Conservation (phyloP, 2,329 filamentous ascomycete species). For the Fusarium protoensiforme region DNA sequence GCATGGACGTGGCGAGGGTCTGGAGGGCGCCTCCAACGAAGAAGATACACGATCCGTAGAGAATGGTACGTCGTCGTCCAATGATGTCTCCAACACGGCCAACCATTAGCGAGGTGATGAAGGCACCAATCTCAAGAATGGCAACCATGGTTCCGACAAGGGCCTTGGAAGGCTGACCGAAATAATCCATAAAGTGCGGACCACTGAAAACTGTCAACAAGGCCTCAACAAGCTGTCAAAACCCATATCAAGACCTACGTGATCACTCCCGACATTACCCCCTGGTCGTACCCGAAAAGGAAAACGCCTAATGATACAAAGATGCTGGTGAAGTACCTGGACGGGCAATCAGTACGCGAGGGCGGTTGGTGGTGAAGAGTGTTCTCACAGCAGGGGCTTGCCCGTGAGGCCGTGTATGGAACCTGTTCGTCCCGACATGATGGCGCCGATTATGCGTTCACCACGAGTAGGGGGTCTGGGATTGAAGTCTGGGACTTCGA, state of each 20-base stretch:
- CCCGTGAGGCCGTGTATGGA: slow-evolving; percentile 93
- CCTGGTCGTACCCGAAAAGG: slow-evolving; percentile 89
- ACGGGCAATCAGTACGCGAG: slow-evolving; percentile 28
- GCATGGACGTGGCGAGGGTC: slow-evolving; percentile 82
- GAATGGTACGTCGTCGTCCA: slow-evolving; percentile 87
- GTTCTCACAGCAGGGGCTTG: slow-evolving; percentile 85
- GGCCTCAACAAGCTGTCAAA: background rate
- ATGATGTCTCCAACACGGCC: slow-evolving; percentile 92
- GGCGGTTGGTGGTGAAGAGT: background rate
- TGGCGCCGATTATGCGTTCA: slow-evolving; percentile 78
- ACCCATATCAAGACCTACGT: slow-evolving; percentile 60
- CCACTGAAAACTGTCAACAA: slow-evolving; percentile 68
- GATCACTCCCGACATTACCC: slow-evolving; percentile 83
- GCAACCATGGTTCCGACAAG: slow-evolving; percentile 98
- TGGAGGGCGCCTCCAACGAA: slow-evolving; percentile 86
- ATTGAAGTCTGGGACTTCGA: slow-evolving; percentile 78
- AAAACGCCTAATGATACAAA: slow-evolving; percentile 90
- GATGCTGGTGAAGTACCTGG: slow-evolving; percentile 93
- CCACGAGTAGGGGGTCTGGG: slow-evolving; percentile 71
- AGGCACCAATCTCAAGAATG: slow-evolving; percentile 92
- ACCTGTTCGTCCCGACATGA: slow-evolving; percentile 85
- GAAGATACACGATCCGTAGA: slow-evolving; percentile 94
- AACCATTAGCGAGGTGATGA: slow-evolving; percentile 87
- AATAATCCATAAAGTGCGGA: slow-evolving; percentile 89
- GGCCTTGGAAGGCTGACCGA: slow-evolving; percentile 86